Evolutionary conservation across 352 stramenopile genomes (phyloP), one percentile per base, ranked within the genome.

Genomic region (Phytophthora chlamydospora): DNA sequence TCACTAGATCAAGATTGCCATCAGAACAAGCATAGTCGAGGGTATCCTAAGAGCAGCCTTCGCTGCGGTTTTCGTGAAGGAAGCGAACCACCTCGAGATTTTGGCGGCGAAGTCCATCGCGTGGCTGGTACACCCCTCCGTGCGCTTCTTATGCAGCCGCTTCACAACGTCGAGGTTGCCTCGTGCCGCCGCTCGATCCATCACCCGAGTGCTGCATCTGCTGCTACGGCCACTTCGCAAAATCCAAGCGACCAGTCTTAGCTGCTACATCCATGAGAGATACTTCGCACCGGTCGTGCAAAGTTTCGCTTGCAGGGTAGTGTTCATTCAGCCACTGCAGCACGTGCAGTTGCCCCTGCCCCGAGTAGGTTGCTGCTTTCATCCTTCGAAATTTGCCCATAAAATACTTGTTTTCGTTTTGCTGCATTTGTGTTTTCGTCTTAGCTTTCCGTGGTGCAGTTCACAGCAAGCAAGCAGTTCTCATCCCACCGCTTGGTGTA

Each of bases 401-500:
- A n/a, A n/a, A n/a, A n/a, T n/a, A n/a, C n/a, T n/a, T n/a, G n/a
- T n/a, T n/a, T n/a, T n/a, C n/a, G n/a, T n/a, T n/a, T 24, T 24
- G 21, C 3, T 24, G 21, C 21, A 24, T 24, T 24, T 24, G 5
- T 24, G 21, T 24, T 24, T 24, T 24, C 21, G 21, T 36, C 42
- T 27, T 14, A 51, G 14, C n/a, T 29, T 51, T 51, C 44, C 7
- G 44, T 13, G 8, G 44, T 51, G 19, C 58, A 66, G 14, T 42
- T 48, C 1, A 29, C 44, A 0, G 35, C 45, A 0, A 67, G 27
- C 34, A 67, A 34, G 35, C 59, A 67, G 16, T 62, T 51, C 2
- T 53, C 27, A 27, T 75, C 47, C 69, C 69, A 79, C 11, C 73
- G 73, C 49, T 73, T 41, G 29, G 65, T 77, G 45, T 71, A 82